These are phyloP conservation scores for Neoarthrinium moseri DNA, from an alignment of 2,329 filamentous ascomycete species.

Conservation along the genomic window DNA sequence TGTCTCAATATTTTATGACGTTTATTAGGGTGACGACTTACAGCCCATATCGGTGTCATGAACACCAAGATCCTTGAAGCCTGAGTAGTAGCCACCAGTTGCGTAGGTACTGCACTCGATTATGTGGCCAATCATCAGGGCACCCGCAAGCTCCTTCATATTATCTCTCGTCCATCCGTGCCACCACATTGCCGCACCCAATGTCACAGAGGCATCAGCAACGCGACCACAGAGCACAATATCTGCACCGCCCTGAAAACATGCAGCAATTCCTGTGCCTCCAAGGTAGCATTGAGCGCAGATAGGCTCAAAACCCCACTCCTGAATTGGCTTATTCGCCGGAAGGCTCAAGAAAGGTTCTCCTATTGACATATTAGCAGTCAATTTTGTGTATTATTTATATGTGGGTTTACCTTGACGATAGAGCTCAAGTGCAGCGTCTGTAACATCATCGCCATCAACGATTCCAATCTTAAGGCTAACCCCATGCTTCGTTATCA, in stretches of 20 bases:
- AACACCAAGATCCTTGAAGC: slow-evolving; percentile 29
- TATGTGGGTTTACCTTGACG: slow-evolving; percentile 17
- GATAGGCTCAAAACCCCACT: slow-evolving; percentile 18
- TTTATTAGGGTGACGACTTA: slow-evolving; percentile 8
- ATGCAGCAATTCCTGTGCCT: slow-evolving; percentile 34
- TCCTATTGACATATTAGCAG: neutral
- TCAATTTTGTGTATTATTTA: too few species aligned
- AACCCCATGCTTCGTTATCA: slow-evolving; percentile 12
- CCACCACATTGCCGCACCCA: slow-evolving; percentile 43
- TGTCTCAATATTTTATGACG: neutral
- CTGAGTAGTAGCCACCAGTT: slow-evolving; percentile 44
- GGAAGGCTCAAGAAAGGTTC: slow-evolving; percentile 19
- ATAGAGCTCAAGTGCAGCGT: slow-evolving; percentile 20
- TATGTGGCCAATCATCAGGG: slow-evolving; percentile 39
- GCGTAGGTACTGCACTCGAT: slow-evolving; percentile 42
- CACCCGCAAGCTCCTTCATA: slow-evolving; percentile 39
- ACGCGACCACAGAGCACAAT: slow-evolving; percentile 39
- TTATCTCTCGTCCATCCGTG: slow-evolving; percentile 38
- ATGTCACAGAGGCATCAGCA: slow-evolving; percentile 40
- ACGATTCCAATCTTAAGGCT: slow-evolving; percentile 25
- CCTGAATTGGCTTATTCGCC: slow-evolving; percentile 22
- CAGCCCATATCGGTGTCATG: slow-evolving; percentile 31
- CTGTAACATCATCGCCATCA: slow-evolving; percentile 26
- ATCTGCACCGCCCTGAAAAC: slow-evolving; percentile 30
- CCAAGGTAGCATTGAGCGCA: slow-evolving; percentile 39